Base-by-base conservation (phyloP, 441 rosid genomes). In the Eutrema salsugineum region DNA sequence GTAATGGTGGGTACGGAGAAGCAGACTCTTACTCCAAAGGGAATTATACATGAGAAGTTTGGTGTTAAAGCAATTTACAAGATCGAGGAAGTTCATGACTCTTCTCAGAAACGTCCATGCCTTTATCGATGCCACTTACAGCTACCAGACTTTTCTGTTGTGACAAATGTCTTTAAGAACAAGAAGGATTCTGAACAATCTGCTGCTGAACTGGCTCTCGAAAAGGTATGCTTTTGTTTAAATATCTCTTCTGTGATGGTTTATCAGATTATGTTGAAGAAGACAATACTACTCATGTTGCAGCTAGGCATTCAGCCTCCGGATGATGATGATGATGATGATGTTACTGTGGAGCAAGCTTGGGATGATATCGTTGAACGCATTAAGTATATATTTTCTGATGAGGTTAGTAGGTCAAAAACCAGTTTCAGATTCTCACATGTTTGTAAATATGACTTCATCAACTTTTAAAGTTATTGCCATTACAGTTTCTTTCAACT, bases 161-260 rank as follows among this genome's bases (percentile, higher is more conserved):
- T 81, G 20, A 86, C 97, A 1, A 90, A 68, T n/a, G 77, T 78
- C 28, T 91, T 81, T 62, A 85, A 60, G 70, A 89, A 79, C 61
- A 93, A 91, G 78, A 83, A 89, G 75, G 96, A 91, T 15, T 87
- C 98, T 0, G 94, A 91, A 80, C 97, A 86, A 70, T 85, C 85
- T 64, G 97, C 97, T 73, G 94, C 96, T 32, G 84, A 91, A 81
- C 78, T 84, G 82, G 98, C 94, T 48, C 66, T 93, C 11, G 80
- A 84, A 63, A 86, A 73, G 92, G 98, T 89, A 72, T 61, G 33
- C 6, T 33, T 51, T 66, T 22, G 28, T 15, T 46, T 32, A 5
- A 27, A 32, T 4, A 1, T 39, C 47, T 11, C 14, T 35, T 53
- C n/a, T 64, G 33, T 27, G 8, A 5, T 28, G 40, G 11, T 39